Evolutionary conservation across 352 stramenopile species (phyloP).

Genomic region (Thalassiosira hispida): DNA sequence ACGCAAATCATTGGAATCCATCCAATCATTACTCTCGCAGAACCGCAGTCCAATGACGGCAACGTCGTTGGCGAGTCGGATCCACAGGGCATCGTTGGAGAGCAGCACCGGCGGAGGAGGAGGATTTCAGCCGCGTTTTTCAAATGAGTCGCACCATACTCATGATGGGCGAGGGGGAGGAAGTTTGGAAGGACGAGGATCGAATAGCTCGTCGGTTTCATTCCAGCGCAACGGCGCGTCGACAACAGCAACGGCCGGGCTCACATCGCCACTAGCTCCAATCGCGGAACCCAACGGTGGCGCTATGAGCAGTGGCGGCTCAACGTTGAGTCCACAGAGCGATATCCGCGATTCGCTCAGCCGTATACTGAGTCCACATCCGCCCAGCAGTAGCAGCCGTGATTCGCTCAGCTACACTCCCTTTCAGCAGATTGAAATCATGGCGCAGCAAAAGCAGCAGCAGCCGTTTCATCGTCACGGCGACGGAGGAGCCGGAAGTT

Average conservation of each 20-base stretch:
- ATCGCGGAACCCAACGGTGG: not conserved
- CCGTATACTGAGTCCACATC: no score
- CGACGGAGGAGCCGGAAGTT: not conserved
- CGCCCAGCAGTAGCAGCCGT: not conserved
- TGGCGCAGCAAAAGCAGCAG: not conserved
- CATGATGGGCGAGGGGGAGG: no score
- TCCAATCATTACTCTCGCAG: conserved; percentile 37
- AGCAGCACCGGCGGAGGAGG: not conserved
- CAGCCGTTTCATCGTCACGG: no score
- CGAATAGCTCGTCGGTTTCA: no score
- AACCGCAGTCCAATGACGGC: conserved; percentile 11
- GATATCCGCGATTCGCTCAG: no score
- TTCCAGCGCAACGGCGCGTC: not conserved
- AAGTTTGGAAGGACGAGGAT: no score
- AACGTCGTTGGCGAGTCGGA: not conserved
- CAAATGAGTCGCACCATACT: no score
- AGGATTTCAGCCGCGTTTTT: not conserved
- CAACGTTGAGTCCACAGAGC: no score
- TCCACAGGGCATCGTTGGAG: conserved; percentile 8
- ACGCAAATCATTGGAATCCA: conserved; percentile 48
- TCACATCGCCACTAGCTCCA: not conserved
- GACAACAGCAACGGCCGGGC: not conserved
- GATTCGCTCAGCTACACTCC: conserved; percentile 2
- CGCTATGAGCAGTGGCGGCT: no score
- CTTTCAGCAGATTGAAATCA: not conserved